These are phyloP conservation scores for Pseudopyrenochaeta lycopersici DNA, from an alignment of 2,329 filamentous ascomycete species.

Conservation along the genomic window DNA sequence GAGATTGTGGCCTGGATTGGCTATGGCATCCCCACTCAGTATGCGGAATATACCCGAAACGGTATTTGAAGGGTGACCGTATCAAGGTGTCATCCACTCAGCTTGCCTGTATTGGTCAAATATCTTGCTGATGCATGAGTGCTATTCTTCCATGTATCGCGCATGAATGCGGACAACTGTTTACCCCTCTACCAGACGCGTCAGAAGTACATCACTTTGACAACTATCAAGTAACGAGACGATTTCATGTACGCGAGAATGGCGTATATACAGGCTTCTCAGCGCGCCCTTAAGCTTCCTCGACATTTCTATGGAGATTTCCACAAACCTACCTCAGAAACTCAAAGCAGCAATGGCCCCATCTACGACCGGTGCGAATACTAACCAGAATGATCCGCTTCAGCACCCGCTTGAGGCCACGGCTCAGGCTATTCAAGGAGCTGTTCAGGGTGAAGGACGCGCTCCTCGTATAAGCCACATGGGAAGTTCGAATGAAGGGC, in stretches of 20 bases:
- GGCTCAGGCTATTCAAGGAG: conserved; percentile 52
- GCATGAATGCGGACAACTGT: too few species aligned
- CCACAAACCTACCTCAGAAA: conserved; percentile 17
- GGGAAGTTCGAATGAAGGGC: conserved; percentile 59
- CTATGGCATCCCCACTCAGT: too few species aligned
- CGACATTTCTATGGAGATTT: conserved; percentile 23
- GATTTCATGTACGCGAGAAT: conserved; percentile 6
- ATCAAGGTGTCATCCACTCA: too few species aligned
- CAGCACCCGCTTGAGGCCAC: conserved; percentile 55
- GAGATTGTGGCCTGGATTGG: too few species aligned
- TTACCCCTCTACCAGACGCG: conserved; percentile 5
- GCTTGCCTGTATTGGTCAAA: neutral
- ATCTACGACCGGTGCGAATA: conserved; percentile 35
- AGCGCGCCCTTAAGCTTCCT: conserved; percentile 13
- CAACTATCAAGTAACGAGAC: neutral
- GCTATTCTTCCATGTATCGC: too few species aligned
- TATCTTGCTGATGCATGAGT: neutral
- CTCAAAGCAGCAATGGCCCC: conserved; percentile 28
- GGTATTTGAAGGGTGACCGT: too few species aligned
- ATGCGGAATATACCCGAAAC: too few species aligned
- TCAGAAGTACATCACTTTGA: conserved; percentile 33
- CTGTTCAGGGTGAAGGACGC: conserved; percentile 49
- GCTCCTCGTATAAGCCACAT: conserved; percentile 52
- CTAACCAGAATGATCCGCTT: conserved; percentile 42
- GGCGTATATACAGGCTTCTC: conserved; percentile 3